Evolutionary conservation across 2,329 filamentous ascomycete species (phyloP), one percentile per base, ranked within the genome.

Genomic region (Alternaria conjuncta): DNA sequence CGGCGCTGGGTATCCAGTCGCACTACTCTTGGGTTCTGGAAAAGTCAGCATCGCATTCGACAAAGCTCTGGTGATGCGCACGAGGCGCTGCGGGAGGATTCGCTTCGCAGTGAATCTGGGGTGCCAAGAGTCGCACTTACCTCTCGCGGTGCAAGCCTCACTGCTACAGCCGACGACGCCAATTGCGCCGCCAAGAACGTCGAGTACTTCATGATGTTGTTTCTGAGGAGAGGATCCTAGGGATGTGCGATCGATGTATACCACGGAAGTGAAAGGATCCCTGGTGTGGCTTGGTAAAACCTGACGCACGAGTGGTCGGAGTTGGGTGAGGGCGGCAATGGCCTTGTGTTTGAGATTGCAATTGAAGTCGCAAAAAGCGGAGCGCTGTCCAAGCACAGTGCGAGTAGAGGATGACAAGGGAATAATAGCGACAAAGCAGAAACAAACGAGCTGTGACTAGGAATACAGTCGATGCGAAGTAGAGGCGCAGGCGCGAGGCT

Each of bases 1-100:
- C 80, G 82, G 45, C 86, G 83, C 66, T 86, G 79, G 45, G 87
- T 86, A 56, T 85, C 82, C 57, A 87, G 79, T 13, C 81, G 75
- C 20, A 87, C 76, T 13, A 86, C 85, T 54, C 77, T 79, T 4
- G 85, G 84, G 45, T 74, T 75, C 77, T 79, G 57, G 1, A 25
- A n/a, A 18, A n/a, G 57, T 73, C 60, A 74, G 69, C 56, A 51
- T 50, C 5, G 30, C 45, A 36, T 28, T 44, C 28, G 25, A 36
- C 41, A 25, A 46, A 26, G 12, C 41, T 20, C n/a, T 55, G 25
- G 46, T 20, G 12, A 44, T 21, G 47, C 46, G 55, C 53, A 57
- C 46, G 43, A 41, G 30, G 49, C 36, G 36, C 55, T 43, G 55
- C 66, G 66, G 66, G 50, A 62, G 63, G 63, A 63, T 53, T 69